Percentiles rank a stretch among this genome's conserved stretches.
Evolutionary conservation across 2,329 filamentous ascomycete genomes (phyloP).

Genomic region (Colletotrichum gloeosporioides): DNA sequence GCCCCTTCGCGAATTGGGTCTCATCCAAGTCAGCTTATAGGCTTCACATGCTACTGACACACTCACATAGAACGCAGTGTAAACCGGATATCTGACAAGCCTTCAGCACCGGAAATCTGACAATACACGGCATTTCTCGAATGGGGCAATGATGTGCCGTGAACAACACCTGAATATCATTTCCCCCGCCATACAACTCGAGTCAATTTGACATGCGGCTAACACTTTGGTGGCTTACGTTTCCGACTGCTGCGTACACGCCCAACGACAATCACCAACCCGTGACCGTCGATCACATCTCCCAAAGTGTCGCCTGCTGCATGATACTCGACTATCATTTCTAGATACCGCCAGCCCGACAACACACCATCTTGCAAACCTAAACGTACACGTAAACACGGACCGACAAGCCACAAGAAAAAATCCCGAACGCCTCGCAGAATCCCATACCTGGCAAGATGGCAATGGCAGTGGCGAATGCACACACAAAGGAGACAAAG

Average conservation of each 20-base stretch:
- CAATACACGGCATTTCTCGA: not conserved
- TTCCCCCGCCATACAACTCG: not conserved
- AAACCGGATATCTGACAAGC: not conserved
- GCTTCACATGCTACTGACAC: not conserved
- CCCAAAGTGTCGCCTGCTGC: not conserved
- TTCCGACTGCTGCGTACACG: not conserved
- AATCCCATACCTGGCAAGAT: not conserved
- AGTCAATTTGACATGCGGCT: not conserved
- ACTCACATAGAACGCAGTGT: not conserved
- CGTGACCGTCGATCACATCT: not conserved
- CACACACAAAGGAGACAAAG: not conserved
- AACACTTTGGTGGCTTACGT: not conserved
- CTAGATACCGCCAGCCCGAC: not conserved
- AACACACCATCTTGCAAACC: not conserved
- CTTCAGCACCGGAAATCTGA: not conserved
- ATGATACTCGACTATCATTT: not conserved
- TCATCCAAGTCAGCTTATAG: not conserved
- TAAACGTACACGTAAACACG: not conserved
- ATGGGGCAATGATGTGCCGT: not conserved
- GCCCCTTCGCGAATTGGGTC: not conserved
- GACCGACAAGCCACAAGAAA: not conserved
- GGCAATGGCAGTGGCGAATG: not conserved
- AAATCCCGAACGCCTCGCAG: not conserved
- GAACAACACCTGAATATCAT: not conserved
- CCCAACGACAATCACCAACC: not conserved